Evolutionary conservation across 257 asterid genomes (phyloP).

Genomic region (Nicotiana obtusifolia): DNA sequence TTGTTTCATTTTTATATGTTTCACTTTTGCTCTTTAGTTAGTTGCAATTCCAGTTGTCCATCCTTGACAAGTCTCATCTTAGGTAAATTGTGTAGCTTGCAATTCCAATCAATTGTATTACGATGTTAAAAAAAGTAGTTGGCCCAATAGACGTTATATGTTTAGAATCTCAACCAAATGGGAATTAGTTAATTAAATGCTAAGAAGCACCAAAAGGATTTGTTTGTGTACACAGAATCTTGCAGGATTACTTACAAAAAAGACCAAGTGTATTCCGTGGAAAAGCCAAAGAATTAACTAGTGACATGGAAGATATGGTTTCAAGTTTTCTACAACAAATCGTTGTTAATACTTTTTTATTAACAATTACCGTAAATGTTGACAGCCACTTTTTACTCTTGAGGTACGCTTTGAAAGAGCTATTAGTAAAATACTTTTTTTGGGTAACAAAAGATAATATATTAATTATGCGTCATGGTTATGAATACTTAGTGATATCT

Average conservation of each 20-base stretch:
- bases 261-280: not conserved
- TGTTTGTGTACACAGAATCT: not conserved
- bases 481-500: not conserved
- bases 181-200: not conserved
- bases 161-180: not conserved
- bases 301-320: not conserved
- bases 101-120: no score
- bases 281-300: not conserved
- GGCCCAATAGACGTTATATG: no score
- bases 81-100: no score
- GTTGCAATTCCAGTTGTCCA: no score
- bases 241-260: not conserved
- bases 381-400: not conserved
- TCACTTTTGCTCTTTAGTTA: no score
- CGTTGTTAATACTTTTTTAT: not conserved
- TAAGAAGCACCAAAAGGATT: not conserved
- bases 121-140: no score
- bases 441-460: no score
- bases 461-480: no score
- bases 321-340: not conserved
- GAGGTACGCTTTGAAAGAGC: not conserved
- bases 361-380: not conserved
- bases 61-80: no score
- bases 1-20: no score
- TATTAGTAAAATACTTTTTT: not conserved